Evolutionary conservation across 2,329 filamentous ascomycete species (phyloP), one percentile per base, ranked within the genome.

Genomic region (Periconia digitata): DNA sequence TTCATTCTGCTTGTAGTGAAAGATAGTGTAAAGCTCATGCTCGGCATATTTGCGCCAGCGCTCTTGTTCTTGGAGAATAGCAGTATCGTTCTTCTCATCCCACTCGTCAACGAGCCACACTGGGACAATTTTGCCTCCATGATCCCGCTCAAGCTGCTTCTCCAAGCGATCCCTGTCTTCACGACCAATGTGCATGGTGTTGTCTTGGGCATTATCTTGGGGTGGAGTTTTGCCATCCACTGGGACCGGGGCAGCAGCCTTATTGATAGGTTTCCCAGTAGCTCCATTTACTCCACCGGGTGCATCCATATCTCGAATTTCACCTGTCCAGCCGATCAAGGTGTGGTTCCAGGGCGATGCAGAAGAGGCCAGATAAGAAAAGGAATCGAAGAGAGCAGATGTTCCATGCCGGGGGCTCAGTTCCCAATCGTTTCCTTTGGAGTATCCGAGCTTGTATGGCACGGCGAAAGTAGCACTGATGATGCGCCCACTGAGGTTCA

Each of bases 1-100:
- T 69, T 92, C 90, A 66, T 95, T 89, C 66, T 94, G 90, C 74
- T 95, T 95, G 79, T 97, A 97, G 73, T 97, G 92, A 69, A 96
- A 91, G 8, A 96, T 81, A 1, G 90, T 91, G 74, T 95, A 96
- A 22, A 97, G 79, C 62, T 96, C 89, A 66, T 92, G 85, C 74
- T 96, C 91, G 15, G 92, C 90, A 71, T 94, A 97, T 35, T 88
- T 83, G 55, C 91, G 83, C 92, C 94, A 97, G 55, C 91, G 81
- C 24, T 80, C 79, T 74, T 96, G 92, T 60, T 96, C 89, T 60
- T 86, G 89, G 55, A 97, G 77, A 32, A 82, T 77, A 43, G 92
- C 82, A 34, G 77, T 75, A 29, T 90, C 88, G 29, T 88, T 81
- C 0, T 83, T 79, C 6, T 82, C 80, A 56, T 92, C 87, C 17